These are phyloP conservation scores for Pythium grandisporangium DNA, from an alignment of 352 stramenopile species.

Conservation along the genomic window DNA sequence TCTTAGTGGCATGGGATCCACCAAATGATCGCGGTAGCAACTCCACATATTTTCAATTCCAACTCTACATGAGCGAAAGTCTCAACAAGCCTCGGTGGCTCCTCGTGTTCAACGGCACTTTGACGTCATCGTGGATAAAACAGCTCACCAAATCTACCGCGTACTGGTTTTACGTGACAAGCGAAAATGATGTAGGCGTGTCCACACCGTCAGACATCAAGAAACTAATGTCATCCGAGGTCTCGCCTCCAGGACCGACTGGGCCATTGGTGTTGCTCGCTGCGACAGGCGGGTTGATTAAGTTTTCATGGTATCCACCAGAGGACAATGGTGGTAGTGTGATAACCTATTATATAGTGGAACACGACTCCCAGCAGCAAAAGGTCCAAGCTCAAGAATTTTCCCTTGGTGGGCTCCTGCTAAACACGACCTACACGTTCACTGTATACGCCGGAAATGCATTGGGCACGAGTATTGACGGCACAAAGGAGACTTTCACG, in stretches of 20 bases:
- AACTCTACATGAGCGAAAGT: constrained; percentile 39
- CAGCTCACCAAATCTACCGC: constrained; percentile 26
- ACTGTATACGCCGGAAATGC: constrained; percentile 38
- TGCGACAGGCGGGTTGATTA: constrained; percentile 28
- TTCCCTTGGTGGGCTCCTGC: constrained; percentile 19
- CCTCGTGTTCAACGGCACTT: constrained; percentile 33
- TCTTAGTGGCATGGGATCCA: constrained; percentile 26
- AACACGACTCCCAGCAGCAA: constrained; percentile 6
- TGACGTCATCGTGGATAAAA: constrained; percentile 37
- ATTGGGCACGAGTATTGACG: constrained; percentile 25
- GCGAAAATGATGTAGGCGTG: constrained; percentile 36
- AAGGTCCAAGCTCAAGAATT: background rate
- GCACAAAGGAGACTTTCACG: constrained; percentile 10
- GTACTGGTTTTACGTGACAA: constrained; percentile 43
- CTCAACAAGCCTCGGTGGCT: constrained; percentile 12
- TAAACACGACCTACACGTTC: constrained; percentile 31
- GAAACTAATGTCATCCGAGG: constrained; percentile 26
- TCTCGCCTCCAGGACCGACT: constrained; percentile 39
- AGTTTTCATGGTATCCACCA: constrained; percentile 25
- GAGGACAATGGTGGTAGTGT: constrained; percentile 44
- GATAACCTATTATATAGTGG: constrained; percentile 31
- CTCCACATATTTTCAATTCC: constrained; percentile 24
- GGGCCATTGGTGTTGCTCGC: constrained; percentile 8
- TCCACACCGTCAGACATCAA: constrained; percentile 18
- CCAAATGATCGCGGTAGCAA: constrained; percentile 31